Base-by-base conservation (phyloP, 345 rosid genomes). In the Theobroma cacao region DNA sequence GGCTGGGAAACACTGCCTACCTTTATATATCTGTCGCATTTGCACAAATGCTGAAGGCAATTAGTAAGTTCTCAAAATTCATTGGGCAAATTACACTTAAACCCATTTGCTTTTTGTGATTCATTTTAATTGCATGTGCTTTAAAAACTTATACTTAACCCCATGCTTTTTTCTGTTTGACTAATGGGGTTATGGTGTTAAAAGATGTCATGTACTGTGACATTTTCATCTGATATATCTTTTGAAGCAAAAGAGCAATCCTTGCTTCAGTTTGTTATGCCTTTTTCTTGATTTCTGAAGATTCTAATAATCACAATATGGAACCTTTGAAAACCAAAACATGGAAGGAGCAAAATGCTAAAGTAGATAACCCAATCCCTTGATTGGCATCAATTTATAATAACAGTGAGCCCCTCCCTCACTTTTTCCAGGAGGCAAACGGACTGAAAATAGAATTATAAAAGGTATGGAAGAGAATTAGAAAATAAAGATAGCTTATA, bases 1-100 rank as follows among this genome's bases (percentile, higher is more conserved):
- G 99, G 99, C 87, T 95, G 36, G 99, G 99, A 77, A 95, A 95
- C 87, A 92, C 97, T 75, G 99, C 98, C 76, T 95, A 95, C 84
- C 94, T 95, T 11, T 91, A 95, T 85, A 95, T 95, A 34, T 95
- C 99, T 48, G 99, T 95, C 80, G 87, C 98, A 22, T 95, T 95
- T 84, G 99, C 98, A 0, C 99, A 95, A 89, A 95, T 93, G 98
- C 75, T 95, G 88, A 95, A 95, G 88, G 99, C 98, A 62, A 86
- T 95, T 69, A 95, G 99, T 95, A 89, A 84, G 96, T 84, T 65
- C 48, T 52, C 45, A 20, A 52, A 72, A 31, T 31, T 52, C 58
- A 28, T 72, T 52, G 2, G 14, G 62, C 28, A 20, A 72, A 33
- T 72, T 72, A 72, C 31, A 5, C 61, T 52, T 69, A 30, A 47